Evolutionary conservation across 805 yeast species (phyloP), one percentile per base, ranked within the genome.

Genomic region (Lipomyces sp.): DNA sequence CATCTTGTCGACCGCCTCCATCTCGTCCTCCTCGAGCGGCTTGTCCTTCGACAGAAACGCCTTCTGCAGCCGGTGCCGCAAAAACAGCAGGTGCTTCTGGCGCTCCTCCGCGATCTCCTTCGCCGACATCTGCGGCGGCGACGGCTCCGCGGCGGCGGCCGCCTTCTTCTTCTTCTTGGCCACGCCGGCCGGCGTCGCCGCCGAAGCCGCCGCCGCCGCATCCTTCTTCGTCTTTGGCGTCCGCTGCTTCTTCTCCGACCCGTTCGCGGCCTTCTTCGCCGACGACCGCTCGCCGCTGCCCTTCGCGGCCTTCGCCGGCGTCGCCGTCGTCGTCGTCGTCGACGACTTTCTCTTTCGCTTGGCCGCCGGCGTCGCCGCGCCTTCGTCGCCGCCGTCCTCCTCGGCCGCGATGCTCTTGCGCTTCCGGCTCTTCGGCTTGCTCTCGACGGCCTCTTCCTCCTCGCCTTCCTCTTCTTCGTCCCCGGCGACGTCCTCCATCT

Each of bases 61-160:
- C 32, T 60, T 61, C 51, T 66, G 70, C 39, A 66, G 55, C 44
- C 59, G 59, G 47, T 66, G 70, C 14, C 70, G 61, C n/a, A 66
- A 43, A 32, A 57, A 53, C 36, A 61, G 49, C 16, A 63, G 59
- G 29, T 60, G 63, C 34, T 58, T 57, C 42, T 47, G 49, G 32
- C 44, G 51, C 45, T 55, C 63, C 28, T 51, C 55, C n/a, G n/a
- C n/a, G n/a, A n/a, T n/a, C n/a, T n/a, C n/a, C n/a, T n/a, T n/a
- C n/a, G n/a, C n/a, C 13, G 45, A 47, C 16, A 43, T 23, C 33
- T 46, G 43, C 8, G 32, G 39, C 26, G 36, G 37, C 19, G 11
- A 33, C 42, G 39, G 42, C 14, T 36, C 39, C 22, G 46, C 32
- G 10, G 43, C 45, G 10, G 55, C 47, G 10, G 50, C 43, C 37